Evolutionary conservation across 345 rosid genomes (phyloP).

Genomic region (Citrus reticulata): DNA sequence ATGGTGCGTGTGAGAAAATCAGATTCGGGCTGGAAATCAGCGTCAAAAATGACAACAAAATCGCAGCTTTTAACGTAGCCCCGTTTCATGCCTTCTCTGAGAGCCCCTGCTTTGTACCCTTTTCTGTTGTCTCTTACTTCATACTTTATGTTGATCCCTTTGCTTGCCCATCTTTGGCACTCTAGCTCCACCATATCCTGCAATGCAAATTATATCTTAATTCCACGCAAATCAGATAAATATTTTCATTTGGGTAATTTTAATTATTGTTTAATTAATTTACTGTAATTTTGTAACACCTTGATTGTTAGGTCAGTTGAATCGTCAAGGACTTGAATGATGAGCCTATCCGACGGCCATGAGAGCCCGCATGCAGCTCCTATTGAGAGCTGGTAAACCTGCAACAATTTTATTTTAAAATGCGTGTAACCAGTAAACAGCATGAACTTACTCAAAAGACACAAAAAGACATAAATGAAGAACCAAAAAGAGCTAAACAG

Average conservation of each 20-base stretch:
- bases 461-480: background rate
- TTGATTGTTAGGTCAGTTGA: slow-evolving; percentile 86
- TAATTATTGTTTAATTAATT: too few relatives aligned
- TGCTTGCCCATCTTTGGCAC: slow-evolving; percentile 94
- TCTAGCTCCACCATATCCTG: slow-evolving; percentile 87
- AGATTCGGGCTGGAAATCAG: slow-evolving; percentile 97
- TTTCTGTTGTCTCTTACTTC: slow-evolving; percentile 81
- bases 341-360: slow-evolving; percentile 91
- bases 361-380: slow-evolving; percentile 98
- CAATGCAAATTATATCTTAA: background rate
- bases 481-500: background rate
- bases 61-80: slow-evolving; percentile 83
- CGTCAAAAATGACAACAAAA: slow-evolving; percentile 87
- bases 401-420: background rate
- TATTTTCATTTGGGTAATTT: background rate
- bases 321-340: slow-evolving; percentile 91
- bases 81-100: slow-evolving; percentile 90
- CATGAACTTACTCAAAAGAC: too few relatives aligned
- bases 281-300: slow-evolving; percentile 28
- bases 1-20: slow-evolving; percentile 84
- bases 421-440: background rate
- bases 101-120: slow-evolving; percentile 92
- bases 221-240: too few relatives aligned
- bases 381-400: slow-evolving; percentile 85
- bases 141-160: slow-evolving; percentile 87